These are phyloP conservation scores for Rhizophagus prolifer DNA, from an alignment of 192 early-diverging fungal species.

Conservation along the genomic window DNA sequence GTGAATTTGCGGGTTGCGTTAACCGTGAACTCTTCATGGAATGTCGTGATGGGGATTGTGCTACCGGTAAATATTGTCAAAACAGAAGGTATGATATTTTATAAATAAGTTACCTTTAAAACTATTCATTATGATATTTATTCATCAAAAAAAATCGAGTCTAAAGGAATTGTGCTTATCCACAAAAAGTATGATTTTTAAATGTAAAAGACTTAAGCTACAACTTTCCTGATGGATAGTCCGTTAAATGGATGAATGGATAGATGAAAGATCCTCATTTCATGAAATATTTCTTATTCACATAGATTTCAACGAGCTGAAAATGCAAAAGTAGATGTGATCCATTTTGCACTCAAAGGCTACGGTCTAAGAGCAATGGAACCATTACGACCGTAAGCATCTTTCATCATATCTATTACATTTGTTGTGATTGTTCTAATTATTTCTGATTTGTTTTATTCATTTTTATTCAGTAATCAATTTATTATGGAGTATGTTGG, in stretches of 20 bases:
- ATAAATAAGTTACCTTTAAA: neutral
- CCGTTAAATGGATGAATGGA: neutral
- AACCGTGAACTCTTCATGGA: constrained; percentile 91
- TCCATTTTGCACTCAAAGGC: constrained; percentile 90
- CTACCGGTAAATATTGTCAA: constrained; percentile 81
- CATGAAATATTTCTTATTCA: neutral
- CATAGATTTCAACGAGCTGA: constrained; percentile 80
- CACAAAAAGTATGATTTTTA: neutral
- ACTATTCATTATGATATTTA: neutral
- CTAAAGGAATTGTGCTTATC: neutral
- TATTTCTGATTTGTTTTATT: neutral
- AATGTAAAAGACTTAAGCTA: no score
- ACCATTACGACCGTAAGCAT: constrained; percentile 59
- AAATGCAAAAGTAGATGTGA: constrained; percentile 84
- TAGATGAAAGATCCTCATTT: neutral
- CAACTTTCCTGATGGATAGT: no score
- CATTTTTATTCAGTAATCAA: constrained; percentile 53
- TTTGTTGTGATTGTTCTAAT: neutral
- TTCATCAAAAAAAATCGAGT: neutral
- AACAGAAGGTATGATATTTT: constrained; percentile 67
- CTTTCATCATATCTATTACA: neutral
- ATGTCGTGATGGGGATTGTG: constrained; percentile 87
- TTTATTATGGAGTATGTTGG: constrained; percentile 99
- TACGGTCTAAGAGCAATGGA: constrained; percentile 83
- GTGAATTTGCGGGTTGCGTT: constrained; percentile 85